These are phyloP conservation scores for Aspergillus floridensis DNA, from an alignment of 2,329 filamentous ascomycete species.

Conservation along the genomic window DNA sequence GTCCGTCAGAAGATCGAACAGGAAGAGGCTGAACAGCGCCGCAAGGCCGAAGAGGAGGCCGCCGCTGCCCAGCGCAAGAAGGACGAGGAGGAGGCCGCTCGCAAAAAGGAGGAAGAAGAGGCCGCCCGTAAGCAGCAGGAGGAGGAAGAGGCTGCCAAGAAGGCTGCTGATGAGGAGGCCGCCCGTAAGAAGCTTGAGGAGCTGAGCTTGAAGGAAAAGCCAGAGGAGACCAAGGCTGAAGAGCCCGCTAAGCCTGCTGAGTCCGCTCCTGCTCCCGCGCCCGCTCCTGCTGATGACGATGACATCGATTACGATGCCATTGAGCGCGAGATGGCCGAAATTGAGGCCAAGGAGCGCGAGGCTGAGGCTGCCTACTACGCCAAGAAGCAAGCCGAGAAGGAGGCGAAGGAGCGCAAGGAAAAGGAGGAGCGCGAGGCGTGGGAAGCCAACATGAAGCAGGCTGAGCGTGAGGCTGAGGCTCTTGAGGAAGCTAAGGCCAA, in stretches of 20 bases:
- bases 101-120: slow-evolving; percentile 27
- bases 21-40: slow-evolving; percentile 53
- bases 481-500: slow-evolving; percentile 44
- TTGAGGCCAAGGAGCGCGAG: slow-evolving; percentile 47
- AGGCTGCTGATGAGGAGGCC: slow-evolving; percentile 25
- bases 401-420: slow-evolving; percentile 46
- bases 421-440: slow-evolving; percentile 46
- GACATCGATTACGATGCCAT: slow-evolving; percentile 49
- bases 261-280: slow-evolving; percentile 22
- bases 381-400: slow-evolving; percentile 76
- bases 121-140: slow-evolving; percentile 26
- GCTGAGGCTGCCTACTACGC: slow-evolving; percentile 55
- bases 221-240: slow-evolving; percentile 46
- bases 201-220: slow-evolving; percentile 31
- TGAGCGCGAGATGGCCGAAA: slow-evolving; percentile 47
- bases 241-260: slow-evolving; percentile 27
- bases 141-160: slow-evolving; percentile 30
- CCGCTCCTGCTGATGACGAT: slow-evolving; percentile 36
- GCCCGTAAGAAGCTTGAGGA: slow-evolving; percentile 26
- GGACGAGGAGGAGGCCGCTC: slow-evolving; percentile 32
- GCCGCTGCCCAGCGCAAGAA: slow-evolving; percentile 35
- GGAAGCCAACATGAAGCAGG: slow-evolving; percentile 49
- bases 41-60: slow-evolving; percentile 50
- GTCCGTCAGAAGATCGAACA: slow-evolving; percentile 55
- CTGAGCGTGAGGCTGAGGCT: slow-evolving; percentile 49